A percentile compares a stretch with the other conserved stretches of the same genome.
These are phyloP conservation scores for Solanum pinnatisectum DNA, from an alignment of 257 asterid species.

Conservation along the genomic window DNA sequence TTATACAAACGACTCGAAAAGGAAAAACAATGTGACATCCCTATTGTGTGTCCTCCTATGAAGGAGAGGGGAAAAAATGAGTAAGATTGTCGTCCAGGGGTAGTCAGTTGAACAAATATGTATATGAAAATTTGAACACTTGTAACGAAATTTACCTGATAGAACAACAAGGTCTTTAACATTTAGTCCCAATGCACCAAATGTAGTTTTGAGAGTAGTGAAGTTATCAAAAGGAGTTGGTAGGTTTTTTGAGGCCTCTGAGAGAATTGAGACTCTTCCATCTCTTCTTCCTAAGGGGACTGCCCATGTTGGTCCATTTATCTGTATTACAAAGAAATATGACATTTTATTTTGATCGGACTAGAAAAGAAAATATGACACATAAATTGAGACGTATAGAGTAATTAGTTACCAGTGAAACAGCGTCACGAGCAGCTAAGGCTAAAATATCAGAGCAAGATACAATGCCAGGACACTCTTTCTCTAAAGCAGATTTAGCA, in stretches of 20 bases:
- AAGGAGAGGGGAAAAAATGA: too few species aligned
- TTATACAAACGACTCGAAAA: slow-evolving; percentile 38
- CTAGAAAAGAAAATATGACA: not conserved
- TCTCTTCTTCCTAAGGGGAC: slow-evolving; percentile 72
- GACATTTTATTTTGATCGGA: not conserved
- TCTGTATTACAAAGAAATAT: slow-evolving; percentile 2
- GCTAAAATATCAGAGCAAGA: slow-evolving; percentile 77
- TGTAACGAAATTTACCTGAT: not conserved
- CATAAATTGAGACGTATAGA: not conserved
- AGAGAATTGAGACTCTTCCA: slow-evolving; percentile 40
- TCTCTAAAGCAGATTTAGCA: slow-evolving; percentile 46
- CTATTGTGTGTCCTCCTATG: slow-evolving; percentile 58
- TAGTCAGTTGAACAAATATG: not conserved
- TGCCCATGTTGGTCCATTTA: slow-evolving; percentile 56
- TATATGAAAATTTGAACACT: too few species aligned
- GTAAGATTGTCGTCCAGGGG: not conserved
- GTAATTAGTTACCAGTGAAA: slow-evolving; percentile 18
- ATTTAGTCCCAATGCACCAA: not conserved
- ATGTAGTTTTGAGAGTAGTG: slow-evolving; percentile 10
- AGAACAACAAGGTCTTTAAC: slow-evolving; percentile 9
- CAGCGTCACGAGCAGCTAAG: slow-evolving; percentile 52
- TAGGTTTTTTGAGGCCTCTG: slow-evolving; percentile 24
- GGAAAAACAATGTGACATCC: slow-evolving; percentile 38
- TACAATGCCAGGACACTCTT: slow-evolving; percentile 39
- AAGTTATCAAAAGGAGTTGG: slow-evolving; percentile 14